These are phyloP conservation scores for Penicillium rolfsii DNA, from an alignment of 2,329 filamentous ascomycete species.

Conservation along the genomic window DNA sequence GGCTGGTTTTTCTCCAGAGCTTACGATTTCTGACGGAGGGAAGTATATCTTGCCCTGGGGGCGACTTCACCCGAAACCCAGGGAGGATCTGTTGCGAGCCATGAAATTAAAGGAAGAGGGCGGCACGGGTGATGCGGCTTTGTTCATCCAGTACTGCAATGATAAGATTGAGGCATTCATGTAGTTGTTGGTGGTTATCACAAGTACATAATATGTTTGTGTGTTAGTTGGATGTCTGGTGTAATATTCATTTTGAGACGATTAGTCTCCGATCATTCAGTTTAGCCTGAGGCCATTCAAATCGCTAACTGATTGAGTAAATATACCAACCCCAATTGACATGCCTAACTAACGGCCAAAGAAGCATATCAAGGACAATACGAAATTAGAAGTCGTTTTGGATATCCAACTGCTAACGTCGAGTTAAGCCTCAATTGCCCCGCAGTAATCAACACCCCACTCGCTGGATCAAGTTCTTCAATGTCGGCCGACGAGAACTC, in stretches of 20 bases:
- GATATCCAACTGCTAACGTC: not conserved
- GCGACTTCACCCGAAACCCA: constrained; percentile 10
- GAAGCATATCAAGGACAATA: not conserved
- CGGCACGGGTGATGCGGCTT: constrained; percentile 3
- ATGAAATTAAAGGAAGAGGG: constrained; percentile 12
- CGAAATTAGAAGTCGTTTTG: not conserved
- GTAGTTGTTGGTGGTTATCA: not conserved
- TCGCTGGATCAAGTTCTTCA: not conserved
- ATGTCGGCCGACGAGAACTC: not conserved
- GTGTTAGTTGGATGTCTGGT: too few species aligned
- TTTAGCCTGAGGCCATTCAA: not conserved
- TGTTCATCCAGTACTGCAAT: constrained; percentile 25
- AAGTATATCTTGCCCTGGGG: constrained; percentile 18
- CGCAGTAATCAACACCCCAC: not conserved
- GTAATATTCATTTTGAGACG: too few species aligned
- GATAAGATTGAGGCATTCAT: constrained; percentile 1
- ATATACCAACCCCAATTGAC: not conserved
- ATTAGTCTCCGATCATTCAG: not conserved
- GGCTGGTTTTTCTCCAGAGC: constrained; percentile 13
- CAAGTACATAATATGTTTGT: not conserved
- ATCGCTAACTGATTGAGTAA: not conserved
- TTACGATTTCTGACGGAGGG: constrained; percentile 11
- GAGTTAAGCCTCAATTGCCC: not conserved
- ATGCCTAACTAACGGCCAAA: not conserved
- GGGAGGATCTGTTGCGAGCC: constrained; percentile 11